Evolutionary conservation across 2,329 filamentous ascomycete genomes (phyloP).

Genomic region (Zasmidium citrigriseum): DNA sequence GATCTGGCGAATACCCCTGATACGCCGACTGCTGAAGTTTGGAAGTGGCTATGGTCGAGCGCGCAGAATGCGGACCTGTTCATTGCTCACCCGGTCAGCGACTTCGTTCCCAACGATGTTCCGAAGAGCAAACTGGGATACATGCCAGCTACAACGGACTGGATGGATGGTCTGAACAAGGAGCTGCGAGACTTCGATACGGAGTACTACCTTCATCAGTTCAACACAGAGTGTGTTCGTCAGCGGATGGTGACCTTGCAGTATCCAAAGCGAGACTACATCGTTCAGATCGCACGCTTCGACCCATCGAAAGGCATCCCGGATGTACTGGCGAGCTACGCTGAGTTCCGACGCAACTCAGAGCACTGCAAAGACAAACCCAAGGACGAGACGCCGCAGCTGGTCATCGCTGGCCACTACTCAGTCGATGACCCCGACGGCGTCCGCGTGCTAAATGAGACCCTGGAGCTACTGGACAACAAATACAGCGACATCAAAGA

Average conservation of each 20-base stretch:
- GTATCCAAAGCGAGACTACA: conserved; percentile 67
- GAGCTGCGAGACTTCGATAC: conserved; percentile 68
- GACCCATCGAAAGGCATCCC: conserved; percentile 82
- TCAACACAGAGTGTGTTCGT: conserved; percentile 63
- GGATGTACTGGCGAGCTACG: conserved; percentile 74
- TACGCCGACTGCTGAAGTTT: conserved; percentile 71
- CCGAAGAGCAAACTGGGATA: conserved; percentile 68
- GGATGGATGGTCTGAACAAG: conserved; percentile 83
- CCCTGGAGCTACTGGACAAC: conserved; percentile 65
- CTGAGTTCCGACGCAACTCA: conserved; percentile 61
- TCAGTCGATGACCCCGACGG: conserved; percentile 81
- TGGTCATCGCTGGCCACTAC: conserved; percentile 76
- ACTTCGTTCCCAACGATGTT: conserved; percentile 72
- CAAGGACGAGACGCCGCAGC: conserved; percentile 62
- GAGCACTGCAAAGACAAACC: conserved; percentile 55
- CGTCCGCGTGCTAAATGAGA: conserved; percentile 69
- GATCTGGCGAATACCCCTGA: conserved; percentile 63
- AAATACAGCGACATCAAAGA: conserved; percentile 57
- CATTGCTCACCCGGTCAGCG: conserved; percentile 76
- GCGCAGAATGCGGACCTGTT: conserved; percentile 74
- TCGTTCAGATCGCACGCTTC: conserved; percentile 79
- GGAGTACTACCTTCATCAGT: conserved; percentile 73
- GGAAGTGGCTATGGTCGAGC: conserved; percentile 73
- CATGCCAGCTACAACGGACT: conserved; percentile 79
- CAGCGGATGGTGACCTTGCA: conserved; percentile 61